phyloP scores from a whole-genome alignment of 768 basidiomycete species.

The Pleurotus sapidus region DNA sequence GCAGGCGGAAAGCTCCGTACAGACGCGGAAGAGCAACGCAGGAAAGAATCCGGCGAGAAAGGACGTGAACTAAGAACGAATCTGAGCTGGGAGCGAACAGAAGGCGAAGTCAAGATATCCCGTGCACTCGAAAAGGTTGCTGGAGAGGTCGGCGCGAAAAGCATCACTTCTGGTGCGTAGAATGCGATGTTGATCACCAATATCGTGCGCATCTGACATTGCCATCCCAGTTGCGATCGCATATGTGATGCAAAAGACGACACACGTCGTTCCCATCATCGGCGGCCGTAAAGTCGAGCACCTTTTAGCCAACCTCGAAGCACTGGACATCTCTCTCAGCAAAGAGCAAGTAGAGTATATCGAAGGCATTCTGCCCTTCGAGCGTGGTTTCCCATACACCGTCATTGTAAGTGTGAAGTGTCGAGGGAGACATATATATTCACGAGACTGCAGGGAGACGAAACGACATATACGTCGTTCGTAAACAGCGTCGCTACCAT shows the following conservation, averaged over 20 bases:
- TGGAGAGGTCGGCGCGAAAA: slow-evolving; percentile 42
- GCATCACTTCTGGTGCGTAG: slow-evolving; percentile 41
- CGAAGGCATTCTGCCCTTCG: slow-evolving; percentile 38
- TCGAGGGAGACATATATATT: no score
- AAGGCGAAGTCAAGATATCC: slow-evolving; percentile 38
- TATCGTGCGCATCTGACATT: neutral
- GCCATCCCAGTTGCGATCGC: slow-evolving; percentile 40
- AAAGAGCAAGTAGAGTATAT: slow-evolving; percentile 40
- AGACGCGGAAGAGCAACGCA: slow-evolving; percentile 36
- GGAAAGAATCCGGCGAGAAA: slow-evolving; percentile 29
- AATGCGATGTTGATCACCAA: neutral
- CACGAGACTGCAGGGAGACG: slow-evolving; percentile 18
- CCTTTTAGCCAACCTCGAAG: slow-evolving; percentile 44
- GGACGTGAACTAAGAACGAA: slow-evolving; percentile 29
- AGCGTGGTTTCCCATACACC: slow-evolving; percentile 40
- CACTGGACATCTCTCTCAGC: slow-evolving; percentile 39
- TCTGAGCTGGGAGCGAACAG: slow-evolving; percentile 42
- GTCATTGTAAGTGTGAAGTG: slow-evolving; percentile 22
- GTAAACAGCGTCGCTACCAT: neutral
- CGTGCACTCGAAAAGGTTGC: slow-evolving; percentile 49
- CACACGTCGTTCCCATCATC: slow-evolving; percentile 48
- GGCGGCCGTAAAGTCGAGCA: slow-evolving; percentile 51
- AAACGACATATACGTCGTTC: neutral
- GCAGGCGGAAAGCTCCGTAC: slow-evolving; percentile 49
- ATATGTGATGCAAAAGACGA: slow-evolving; percentile 50